Evolutionary conservation across 169 alveolate species (phyloP).

Genomic region (Plasmodium adleri): DNA sequence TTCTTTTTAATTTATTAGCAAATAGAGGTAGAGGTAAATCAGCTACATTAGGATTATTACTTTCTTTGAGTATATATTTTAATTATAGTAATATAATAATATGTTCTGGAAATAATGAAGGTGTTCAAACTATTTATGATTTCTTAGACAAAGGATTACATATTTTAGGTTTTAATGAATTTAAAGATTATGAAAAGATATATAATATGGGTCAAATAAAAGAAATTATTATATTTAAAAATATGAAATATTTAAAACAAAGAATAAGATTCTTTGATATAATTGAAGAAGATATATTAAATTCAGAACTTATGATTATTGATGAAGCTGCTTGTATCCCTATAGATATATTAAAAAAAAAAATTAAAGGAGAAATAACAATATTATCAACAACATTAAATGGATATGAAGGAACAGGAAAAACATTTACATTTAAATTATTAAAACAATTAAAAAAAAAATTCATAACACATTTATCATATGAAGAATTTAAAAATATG

Average conservation of each 20-base stretch:
- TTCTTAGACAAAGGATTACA: slow-evolving; percentile 96
- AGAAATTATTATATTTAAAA: slow-evolving; percentile 70
- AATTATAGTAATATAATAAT: slow-evolving; percentile 96
- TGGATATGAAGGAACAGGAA: slow-evolving; percentile 99
- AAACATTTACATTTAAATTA: slow-evolving; percentile 97
- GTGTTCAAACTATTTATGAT: slow-evolving; percentile 97
- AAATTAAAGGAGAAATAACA: slow-evolving; percentile 94
- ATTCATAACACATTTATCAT: slow-evolving; percentile 67
- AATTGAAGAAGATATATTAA: slow-evolving; percentile 70
- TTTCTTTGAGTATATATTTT: slow-evolving; percentile 93
- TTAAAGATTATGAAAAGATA: slow-evolving; percentile 91
- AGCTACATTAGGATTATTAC: slow-evolving; percentile 97
- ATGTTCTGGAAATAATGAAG: slow-evolving; percentile 99
- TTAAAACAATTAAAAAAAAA: slow-evolving; percentile 90
- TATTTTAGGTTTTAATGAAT: slow-evolving; percentile 93
- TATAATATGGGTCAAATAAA: slow-evolving; percentile 74
- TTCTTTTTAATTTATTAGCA: slow-evolving; percentile 88
- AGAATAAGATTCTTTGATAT: slow-evolving; percentile 74
- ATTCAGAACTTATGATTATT: slow-evolving; percentile 96
- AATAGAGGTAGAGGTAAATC: slow-evolving; percentile 99
- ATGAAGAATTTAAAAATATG: slow-evolving; percentile 47
- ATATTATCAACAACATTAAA: slow-evolving; percentile 98
- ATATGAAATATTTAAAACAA: slow-evolving; percentile 78
- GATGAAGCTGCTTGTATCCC: slow-evolving; percentile 99
- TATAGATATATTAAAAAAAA: slow-evolving; percentile 95